phyloP scores from a whole-genome alignment of 176 grass and related monocot species.

The Phoenix dactylifera region DNA sequence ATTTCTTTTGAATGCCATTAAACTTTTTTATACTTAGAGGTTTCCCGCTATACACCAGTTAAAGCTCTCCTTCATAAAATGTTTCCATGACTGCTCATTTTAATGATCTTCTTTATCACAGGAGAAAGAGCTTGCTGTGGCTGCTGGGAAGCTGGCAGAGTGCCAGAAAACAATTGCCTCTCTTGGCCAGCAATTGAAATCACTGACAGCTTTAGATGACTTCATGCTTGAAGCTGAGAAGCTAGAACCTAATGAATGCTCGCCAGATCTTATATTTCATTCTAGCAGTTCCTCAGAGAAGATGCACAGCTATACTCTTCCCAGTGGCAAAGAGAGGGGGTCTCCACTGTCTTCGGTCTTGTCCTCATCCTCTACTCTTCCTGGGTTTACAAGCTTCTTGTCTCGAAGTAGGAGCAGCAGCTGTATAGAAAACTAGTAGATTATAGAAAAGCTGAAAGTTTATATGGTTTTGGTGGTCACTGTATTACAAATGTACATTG shows the following conservation, averaged over 20 bases:
- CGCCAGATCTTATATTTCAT: conserved; percentile 20
- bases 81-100: no score
- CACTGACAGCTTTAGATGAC: conserved; percentile 49
- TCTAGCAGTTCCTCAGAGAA: not conserved
- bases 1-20: no score
- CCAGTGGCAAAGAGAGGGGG: conserved; percentile 22
- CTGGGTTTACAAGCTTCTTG: conserved; percentile 10
- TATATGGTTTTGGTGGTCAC: no score
- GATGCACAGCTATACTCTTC: not conserved
- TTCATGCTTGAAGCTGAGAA: conserved; percentile 18
- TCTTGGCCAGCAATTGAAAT: conserved; percentile 78
- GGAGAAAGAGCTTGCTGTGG: conserved; percentile 59
- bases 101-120: conserved; percentile 20
- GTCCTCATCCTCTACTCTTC: conserved; percentile 24
- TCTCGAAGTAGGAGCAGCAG: conserved; percentile 20
- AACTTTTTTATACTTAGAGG: no score
- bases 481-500: no score
- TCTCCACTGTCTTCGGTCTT: not conserved
- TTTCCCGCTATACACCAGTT: no score
- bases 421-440: conserved; percentile 28
- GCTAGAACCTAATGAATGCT: conserved; percentile 14
- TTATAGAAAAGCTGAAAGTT: conserved; percentile 1
- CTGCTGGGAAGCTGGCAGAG: conserved; percentile 79
- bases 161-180: conserved; percentile 97
- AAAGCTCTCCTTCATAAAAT: no score